Percentiles rank a stretch among this genome's conserved stretches.
phyloP scores from a whole-genome alignment of 371 early-diverging fungal genomes.

The Mucor piriformis region DNA sequence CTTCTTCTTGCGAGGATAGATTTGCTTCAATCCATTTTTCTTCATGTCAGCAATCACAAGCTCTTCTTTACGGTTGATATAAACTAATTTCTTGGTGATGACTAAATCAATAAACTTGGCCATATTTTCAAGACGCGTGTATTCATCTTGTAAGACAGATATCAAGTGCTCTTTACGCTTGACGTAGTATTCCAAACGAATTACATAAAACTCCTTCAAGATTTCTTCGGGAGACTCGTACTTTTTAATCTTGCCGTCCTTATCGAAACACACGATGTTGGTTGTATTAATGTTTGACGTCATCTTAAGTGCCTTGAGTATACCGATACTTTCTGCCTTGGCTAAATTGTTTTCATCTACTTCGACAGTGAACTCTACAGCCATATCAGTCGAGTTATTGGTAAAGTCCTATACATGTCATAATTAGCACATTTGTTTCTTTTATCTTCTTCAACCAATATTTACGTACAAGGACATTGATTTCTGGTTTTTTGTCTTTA shows the following conservation, averaged over 20 bases:
- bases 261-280: slow-evolving; percentile 99
- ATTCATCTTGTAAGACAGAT: slow-evolving; percentile 74
- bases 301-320: slow-evolving; percentile 88
- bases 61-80: slow-evolving; percentile 86
- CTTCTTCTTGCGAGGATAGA: slow-evolving; percentile 56
- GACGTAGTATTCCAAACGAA: slow-evolving; percentile 88
- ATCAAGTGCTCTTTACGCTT: slow-evolving; percentile 90
- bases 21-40: slow-evolving; percentile 67
- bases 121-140: slow-evolving; percentile 84
- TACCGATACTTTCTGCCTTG: slow-evolving; percentile 74
- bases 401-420: slow-evolving; percentile 67
- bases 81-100: slow-evolving; percentile 79
- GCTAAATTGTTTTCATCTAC: slow-evolving; percentile 72
- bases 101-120: slow-evolving; percentile 95
- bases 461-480: too few relatives aligned
- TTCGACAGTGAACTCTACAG: slow-evolving; percentile 86
- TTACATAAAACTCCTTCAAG: slow-evolving; percentile 89
- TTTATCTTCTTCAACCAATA: too few relatives aligned
- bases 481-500: slow-evolving; percentile 41
- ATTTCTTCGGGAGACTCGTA: slow-evolving; percentile 87
- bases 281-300: slow-evolving; percentile 70
- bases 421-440: too few relatives aligned
- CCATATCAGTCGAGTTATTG: slow-evolving; percentile 82
- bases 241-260: slow-evolving; percentile 86
- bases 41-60: slow-evolving; percentile 85